Evolutionary conservation across 2,329 filamentous ascomycete species (phyloP).

Genomic region (Hymenoscyphus salicellus): DNA sequence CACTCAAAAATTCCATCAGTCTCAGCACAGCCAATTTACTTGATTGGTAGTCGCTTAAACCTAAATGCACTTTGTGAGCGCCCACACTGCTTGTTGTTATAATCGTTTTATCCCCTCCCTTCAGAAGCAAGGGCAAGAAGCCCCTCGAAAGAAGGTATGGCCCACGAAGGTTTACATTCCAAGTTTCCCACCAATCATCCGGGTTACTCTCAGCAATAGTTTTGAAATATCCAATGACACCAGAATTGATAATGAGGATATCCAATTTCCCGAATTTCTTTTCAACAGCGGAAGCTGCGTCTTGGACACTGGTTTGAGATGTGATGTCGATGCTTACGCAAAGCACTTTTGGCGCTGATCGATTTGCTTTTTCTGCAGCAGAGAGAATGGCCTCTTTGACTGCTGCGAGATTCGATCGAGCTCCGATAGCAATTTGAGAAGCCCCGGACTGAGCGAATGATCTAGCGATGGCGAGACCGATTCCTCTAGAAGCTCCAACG

Average conservation of each 20-base stretch:
- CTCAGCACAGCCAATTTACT: slow-evolving; percentile 49
- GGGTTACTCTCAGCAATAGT: slow-evolving; percentile 29
- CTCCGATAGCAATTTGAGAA: slow-evolving; percentile 50
- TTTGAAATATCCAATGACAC: slow-evolving; percentile 34
- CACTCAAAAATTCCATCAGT: slow-evolving; percentile 47
- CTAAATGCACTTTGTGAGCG: slow-evolving; percentile 37
- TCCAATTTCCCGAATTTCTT: slow-evolving; percentile 39
- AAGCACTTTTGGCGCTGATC: slow-evolving; percentile 41
- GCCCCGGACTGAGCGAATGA: slow-evolving; percentile 54
- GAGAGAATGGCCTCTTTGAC: slow-evolving; percentile 37
- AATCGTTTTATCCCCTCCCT: slow-evolving; percentile 41
- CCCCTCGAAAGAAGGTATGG: slow-evolving; percentile 45
- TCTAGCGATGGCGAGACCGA: slow-evolving; percentile 53
- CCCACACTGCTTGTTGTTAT: slow-evolving; percentile 48
- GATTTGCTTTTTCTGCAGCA: slow-evolving; percentile 36
- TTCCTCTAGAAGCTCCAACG: slow-evolving; percentile 53
- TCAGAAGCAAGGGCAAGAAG: slow-evolving; percentile 39
- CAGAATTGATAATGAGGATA: slow-evolving; percentile 45
- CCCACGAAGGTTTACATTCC: slow-evolving; percentile 49
- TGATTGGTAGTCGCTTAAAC: slow-evolving; percentile 45
- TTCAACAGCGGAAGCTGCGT: slow-evolving; percentile 30
- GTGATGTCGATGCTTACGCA: slow-evolving; percentile 42
- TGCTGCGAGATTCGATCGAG: slow-evolving; percentile 44
- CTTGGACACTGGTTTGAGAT: slow-evolving; percentile 35
- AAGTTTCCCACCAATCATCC: slow-evolving; percentile 41